Base-by-base conservation (phyloP, 2,329 filamentous ascomycete species). In the Pseudogymnoascus sp. region DNA sequence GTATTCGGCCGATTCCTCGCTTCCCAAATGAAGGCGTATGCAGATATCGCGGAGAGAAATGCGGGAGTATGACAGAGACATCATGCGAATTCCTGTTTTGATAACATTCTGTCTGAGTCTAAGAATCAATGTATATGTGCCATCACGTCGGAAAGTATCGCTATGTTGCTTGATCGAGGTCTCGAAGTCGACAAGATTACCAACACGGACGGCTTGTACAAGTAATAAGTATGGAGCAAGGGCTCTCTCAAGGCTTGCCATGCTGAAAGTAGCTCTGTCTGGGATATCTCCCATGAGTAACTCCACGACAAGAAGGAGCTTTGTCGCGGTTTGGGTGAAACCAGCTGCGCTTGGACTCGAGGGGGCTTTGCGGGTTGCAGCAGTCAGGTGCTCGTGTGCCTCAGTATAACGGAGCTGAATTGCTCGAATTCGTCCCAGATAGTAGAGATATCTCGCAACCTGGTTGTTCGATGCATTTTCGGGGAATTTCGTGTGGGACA, bases 81-180 rank as follows among this genome's bases (percentile, higher is more conserved):
- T 95, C 91, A 97, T 96, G 67, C 94, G 90, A 65, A 99, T 96
- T 66, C 94, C 94, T 3, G 94, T 99, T 80, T 96, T 96, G 83
- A 99, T 97, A 71, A 99, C 94, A 71, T 99, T 99, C 75, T 99
- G 94, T 67, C 94, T 86, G 63, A 99, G 81, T 64, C 94, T 92
- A 64, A 97, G 82, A 68, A 97, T 95, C 61, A 99, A 81, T 9
- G 92, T 95, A 78, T 97, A 97, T 18, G 92, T 97, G 61, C 90
- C 90, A 72, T 99, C 94, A 66, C 88, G 87, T 70, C 90, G 88
- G 85, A 97, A 99, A 9, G 86, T 86, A 45, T 89, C 84, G 61
- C 86, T 86, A 71, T 96, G 85, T 57, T 86, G 82, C 67, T 88
- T 86, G 63, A 97, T 92, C 45, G 88, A 86, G 66, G 86, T 90